Conservation (phyloP, 768 basidiomycete species). For the Termitomyces sp. region DNA sequence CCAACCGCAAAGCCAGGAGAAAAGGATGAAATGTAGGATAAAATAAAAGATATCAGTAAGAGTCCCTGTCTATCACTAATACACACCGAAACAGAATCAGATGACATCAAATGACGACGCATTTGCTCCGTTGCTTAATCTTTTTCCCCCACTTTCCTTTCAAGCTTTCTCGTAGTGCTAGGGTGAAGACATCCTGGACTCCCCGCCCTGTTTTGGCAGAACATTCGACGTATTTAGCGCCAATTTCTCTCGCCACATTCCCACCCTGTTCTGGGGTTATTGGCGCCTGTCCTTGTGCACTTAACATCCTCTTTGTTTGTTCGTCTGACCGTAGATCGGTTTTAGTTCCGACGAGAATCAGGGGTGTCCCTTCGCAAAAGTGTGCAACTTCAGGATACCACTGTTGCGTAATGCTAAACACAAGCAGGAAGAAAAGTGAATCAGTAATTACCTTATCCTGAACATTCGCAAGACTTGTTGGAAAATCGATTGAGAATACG, state of each 20-base stretch:
- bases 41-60: conserved; percentile 15
- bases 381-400: conserved; percentile 94
- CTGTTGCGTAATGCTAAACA: conserved; percentile 31
- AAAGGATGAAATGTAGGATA: not conserved
- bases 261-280: conserved; percentile 80
- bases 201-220: conserved; percentile 88
- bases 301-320: conserved; percentile 80
- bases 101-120: conserved; percentile 49
- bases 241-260: conserved; percentile 87
- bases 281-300: conserved; percentile 82
- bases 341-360: conserved; percentile 93
- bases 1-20: not conserved
- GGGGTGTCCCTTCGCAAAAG: conserved; percentile 84
- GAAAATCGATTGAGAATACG: conserved; percentile 92
- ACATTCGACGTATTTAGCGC: conserved; percentile 91
- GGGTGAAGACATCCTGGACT: conserved; percentile 87
- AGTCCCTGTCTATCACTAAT: conserved; percentile 16
- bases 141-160: conserved; percentile 72
- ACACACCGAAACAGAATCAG: conserved; percentile 12
- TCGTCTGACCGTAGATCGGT: conserved; percentile 86
- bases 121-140: conserved; percentile 55
- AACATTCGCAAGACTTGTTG: conserved; percentile 85
- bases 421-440: not conserved
- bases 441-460: conserved; percentile 66
- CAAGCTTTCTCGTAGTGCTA: conserved; percentile 88